Conservation (phyloP, 805 yeast species). For the Debaryomyces maramus region DNA sequence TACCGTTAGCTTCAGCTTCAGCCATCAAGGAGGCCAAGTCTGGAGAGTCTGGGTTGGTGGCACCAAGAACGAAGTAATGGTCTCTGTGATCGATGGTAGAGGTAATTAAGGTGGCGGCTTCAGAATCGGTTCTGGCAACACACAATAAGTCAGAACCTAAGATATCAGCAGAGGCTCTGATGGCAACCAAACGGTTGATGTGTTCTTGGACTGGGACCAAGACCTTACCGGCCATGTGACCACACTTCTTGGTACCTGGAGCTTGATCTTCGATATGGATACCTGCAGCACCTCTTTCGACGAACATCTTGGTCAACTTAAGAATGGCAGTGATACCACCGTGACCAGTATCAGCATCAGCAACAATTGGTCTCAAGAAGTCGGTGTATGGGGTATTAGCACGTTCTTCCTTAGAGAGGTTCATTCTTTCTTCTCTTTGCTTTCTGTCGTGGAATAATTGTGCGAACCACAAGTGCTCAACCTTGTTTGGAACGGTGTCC, state of each 20-base stretch:
- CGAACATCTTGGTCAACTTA: conserved; percentile 92
- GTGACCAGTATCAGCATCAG: conserved; percentile 98
- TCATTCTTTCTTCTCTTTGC: conserved; percentile 82
- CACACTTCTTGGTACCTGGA: conserved; percentile 98
- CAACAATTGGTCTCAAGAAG: conserved; percentile 90
- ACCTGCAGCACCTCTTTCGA: conserved; percentile 98
- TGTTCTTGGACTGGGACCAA: conserved; percentile 97
- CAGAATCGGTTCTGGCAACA: conserved; percentile 96
- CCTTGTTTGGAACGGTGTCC: conserved; percentile 98
- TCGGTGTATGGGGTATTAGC: conserved; percentile 73
- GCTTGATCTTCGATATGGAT: conserved; percentile 99
- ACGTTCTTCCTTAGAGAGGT: conserved; percentile 61
- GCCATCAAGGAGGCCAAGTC: conserved; percentile 77
- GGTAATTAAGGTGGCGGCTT: conserved; percentile 93
- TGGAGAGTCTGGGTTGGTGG: conserved; percentile 79
- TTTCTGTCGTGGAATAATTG: conserved; percentile 97
- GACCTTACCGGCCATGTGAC: conserved; percentile 99
- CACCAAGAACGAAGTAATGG: conserved; percentile 87
- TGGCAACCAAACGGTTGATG: conserved; percentile 89
- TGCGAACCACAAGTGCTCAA: conserved; percentile 94
- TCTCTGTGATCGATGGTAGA: conserved; percentile 94
- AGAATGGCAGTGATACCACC: conserved; percentile 97
- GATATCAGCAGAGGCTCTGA: conserved; percentile 93
- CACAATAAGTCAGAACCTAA: conserved; percentile 81
- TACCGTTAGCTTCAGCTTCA: conserved; percentile 76